Evolutionary conservation across 192 early-diverging fungal species (phyloP), one percentile per base, ranked within the genome.

Genomic region (Glomus cerebriforme): DNA sequence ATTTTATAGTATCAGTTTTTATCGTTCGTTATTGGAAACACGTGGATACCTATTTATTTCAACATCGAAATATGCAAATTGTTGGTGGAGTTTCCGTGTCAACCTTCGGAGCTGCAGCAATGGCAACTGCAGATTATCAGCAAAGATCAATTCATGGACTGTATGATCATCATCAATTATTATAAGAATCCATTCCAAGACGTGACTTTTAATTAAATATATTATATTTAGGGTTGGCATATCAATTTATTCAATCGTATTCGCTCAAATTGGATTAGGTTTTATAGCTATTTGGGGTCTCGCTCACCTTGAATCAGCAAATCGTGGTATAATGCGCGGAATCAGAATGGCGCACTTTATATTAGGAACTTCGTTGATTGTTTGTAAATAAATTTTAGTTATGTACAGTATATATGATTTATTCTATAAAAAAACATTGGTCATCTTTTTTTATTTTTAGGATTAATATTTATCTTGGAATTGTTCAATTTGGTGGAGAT

Each of bases 31-130:
- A 70, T 43, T 35, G 39, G 45, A 79, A 79, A 59, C 77, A 79
- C 29, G 70, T 31, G 29, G 43, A 59, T 47, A 70, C 47, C 7
- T n/a, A 75, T n/a, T 35, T 79, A 32, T 59, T n/a, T 34, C 34
- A 77, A 1, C 79, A 80, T 58, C 26, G 78, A 31, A 63, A 77
- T 78, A 26, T 80, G 34, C 79, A 80, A 31, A 37, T 80, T 26
- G 12, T 80, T 26, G 74, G 74, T 10, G 75, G 79, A 2, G 31
- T 80, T 13, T 71, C 31, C 24, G 59, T 80, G 22, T 49, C 47
- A 12, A 65, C 76, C 22, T 47, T 80, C 32, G 79, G 74, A 10
- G 58, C 79, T 7, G 78, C 78, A 2, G 79, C 79, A 13, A 80
- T 80, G 19, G 77, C 77, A 9, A 32, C 67, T 7, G n/a, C 67